Percentiles rank a stretch among this genome's conserved stretches.
phyloP scores from a whole-genome alignment of 2,329 filamentous ascomycete species.

The Monilinia fructicola region DNA sequence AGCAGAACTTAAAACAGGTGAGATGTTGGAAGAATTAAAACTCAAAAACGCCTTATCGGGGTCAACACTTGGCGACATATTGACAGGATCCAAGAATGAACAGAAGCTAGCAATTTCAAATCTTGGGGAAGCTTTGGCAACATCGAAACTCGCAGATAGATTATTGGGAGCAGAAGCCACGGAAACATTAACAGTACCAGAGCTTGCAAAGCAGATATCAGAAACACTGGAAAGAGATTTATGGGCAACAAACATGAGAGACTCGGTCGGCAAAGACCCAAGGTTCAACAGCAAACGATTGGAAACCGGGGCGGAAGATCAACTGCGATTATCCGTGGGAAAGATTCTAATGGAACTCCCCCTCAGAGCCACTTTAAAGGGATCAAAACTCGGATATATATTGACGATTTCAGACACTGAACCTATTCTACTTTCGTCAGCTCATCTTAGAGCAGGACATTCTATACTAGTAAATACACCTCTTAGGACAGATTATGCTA shows the following conservation, averaged over 20 bases:
- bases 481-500: too few species aligned
- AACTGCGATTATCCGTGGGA: not conserved
- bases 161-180: not conserved
- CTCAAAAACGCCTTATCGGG: not conserved
- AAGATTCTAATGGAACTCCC: not conserved
- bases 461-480: too few species aligned
- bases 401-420: not conserved
- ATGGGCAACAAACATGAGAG: not conserved
- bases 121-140: not conserved
- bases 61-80: not conserved
- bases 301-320: too few species aligned
- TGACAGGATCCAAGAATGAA: not conserved
- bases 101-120: not conserved
- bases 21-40: not conserved
- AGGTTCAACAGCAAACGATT: not conserved
- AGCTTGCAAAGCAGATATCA: not conserved
- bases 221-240: not conserved
- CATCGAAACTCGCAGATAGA: not conserved
- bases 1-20: not conserved
- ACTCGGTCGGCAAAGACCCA: not conserved
- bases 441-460: too few species aligned
- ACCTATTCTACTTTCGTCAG: not conserved
- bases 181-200: not conserved
- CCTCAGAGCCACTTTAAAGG: not conserved
- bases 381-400: slow-evolving; percentile 6